phyloP scores from a whole-genome alignment of 2,329 filamentous ascomycete genomes.

The Peltaster fructicola region DNA sequence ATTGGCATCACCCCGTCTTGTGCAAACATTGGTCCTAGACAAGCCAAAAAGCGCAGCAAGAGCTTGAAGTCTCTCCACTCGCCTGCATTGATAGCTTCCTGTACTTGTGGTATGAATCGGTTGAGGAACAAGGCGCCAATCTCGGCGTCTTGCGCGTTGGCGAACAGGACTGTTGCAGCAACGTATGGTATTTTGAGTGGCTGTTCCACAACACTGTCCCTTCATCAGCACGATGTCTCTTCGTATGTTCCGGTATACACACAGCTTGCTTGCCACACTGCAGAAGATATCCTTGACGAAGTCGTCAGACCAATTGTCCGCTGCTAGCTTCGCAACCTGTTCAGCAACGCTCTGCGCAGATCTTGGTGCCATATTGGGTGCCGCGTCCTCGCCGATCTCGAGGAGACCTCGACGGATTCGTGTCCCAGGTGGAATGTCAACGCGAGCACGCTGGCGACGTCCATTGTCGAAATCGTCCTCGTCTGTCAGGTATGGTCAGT shows the following conservation, averaged over 20 bases:
- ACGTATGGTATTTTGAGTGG: slow-evolving; percentile 96
- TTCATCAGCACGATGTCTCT: slow-evolving; percentile 1
- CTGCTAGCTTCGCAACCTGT: slow-evolving; percentile 55
- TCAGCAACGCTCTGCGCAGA: slow-evolving; percentile 45
- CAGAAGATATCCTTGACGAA: slow-evolving; percentile 58
- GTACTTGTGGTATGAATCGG: slow-evolving; percentile 41
- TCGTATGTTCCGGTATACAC: slow-evolving; percentile 13
- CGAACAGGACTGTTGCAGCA: slow-evolving; percentile 62
- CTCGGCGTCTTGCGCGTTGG: slow-evolving; percentile 62
- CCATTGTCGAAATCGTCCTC: slow-evolving; percentile 64
- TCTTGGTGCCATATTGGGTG: slow-evolving; percentile 54
- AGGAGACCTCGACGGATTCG: slow-evolving; percentile 64
- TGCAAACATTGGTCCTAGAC: slow-evolving; percentile 61
- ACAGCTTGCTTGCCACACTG: slow-evolving; percentile 58
- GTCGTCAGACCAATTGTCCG: slow-evolving; percentile 73
- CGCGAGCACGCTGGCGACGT: slow-evolving; percentile 54
- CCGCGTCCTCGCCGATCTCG: slow-evolving; percentile 58
- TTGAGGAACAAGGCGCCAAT: slow-evolving; percentile 53
- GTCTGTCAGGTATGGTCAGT: slow-evolving; percentile 31
- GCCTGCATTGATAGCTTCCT: slow-evolving; percentile 51
- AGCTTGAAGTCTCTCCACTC: slow-evolving; percentile 88
- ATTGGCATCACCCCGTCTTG: slow-evolving; percentile 73
- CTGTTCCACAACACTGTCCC: slow-evolving; percentile 54
- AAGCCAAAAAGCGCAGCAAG: slow-evolving; percentile 73
- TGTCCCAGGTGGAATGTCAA: slow-evolving; percentile 45